Base-by-base conservation (phyloP, 345 rosid species). In the Arabis hirsuta region DNA sequence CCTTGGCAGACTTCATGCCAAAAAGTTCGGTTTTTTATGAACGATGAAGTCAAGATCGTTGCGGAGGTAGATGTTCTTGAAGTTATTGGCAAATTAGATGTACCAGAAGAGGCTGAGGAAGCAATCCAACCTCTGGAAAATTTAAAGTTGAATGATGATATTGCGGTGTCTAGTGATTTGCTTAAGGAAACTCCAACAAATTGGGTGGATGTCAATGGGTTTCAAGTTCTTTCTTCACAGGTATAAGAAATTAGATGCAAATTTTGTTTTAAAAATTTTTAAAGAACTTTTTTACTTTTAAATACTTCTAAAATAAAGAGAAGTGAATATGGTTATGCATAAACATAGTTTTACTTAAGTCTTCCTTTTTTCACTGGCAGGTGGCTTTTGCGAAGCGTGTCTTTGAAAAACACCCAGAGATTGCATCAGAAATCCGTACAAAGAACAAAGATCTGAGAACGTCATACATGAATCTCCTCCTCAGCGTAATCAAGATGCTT, bases 1-100 rank as follows among this genome's bases (percentile, higher is more conserved):
- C 39, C 39, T 36, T 5, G 39, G 10, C 10, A 36, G 10, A 36
- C 39, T 36, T 8, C 39, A 36, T 36, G 39, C 39, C 10, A 8
- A 36, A 7, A 36, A 7, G 10, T 1, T 36, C 10, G 39, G 10
- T 36, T 36, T 7, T 1, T 36, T 7, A 8, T 8, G 10, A 36
- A 36, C 10, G 10, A 8, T 8, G 10, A 36, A 36, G 2, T 36
- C 39, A 8, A 36, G 5, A 69, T 91, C 54, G 91, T 84, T 78
- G 93, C 82, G 55, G 86, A 89, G 78, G 85, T 91, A 60, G 2
- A 31, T 20, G 20, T 53, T 32, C 20, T 12, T 56, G 56, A 32
- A 45, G 32, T 6, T 55, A 12, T 9, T 44, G 38, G 41, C 8
- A 27, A 26, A n/a, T 9, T n/a, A 5, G 12, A 55, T 29, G 12